These are phyloP conservation scores for Didymella sp. DNA, from an alignment of 2,329 filamentous ascomycete genomes.

Conservation along the genomic window DNA sequence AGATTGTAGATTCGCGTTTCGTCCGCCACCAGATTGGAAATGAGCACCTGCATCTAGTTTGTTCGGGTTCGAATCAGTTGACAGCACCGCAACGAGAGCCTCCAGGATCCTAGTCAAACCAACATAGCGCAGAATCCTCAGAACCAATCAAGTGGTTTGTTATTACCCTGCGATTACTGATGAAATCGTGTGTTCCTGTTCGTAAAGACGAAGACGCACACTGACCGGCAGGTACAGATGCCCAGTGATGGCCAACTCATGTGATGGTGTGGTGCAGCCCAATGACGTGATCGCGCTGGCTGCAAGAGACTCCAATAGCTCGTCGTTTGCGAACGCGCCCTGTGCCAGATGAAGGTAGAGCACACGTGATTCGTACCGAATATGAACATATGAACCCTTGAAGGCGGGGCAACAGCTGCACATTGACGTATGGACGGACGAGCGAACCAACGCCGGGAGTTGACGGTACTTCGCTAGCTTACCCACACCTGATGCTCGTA, in stretches of 20 bases:
- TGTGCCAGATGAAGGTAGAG: conserved; percentile 13
- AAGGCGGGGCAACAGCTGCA: conserved; percentile 28
- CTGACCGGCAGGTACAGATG: neutral
- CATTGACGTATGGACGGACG: conserved; percentile 35
- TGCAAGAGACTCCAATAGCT: neutral
- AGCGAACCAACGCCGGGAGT: conserved; percentile 15
- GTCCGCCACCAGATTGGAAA: conserved; percentile 27
- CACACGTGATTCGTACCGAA: conserved; percentile 32
- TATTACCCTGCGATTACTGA: neutral
- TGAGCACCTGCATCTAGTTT: neutral
- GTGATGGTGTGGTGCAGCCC: neutral
- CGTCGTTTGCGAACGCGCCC: neutral
- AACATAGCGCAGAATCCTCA: neutral
- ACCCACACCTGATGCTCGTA: conserved; percentile 23
- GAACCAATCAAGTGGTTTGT: neutral
- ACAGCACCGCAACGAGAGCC: neutral
- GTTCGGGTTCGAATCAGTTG: neutral
- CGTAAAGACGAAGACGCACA: neutral
- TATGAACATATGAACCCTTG: neutral
- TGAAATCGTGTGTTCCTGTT: neutral
- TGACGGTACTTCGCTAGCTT: conserved; percentile 16
- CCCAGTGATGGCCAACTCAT: neutral
- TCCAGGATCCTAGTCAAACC: neutral
- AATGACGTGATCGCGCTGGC: conserved; percentile 1
- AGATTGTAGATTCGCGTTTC: conserved; percentile 7